Base-by-base conservation (phyloP, 148 eudicot species). In the Cornus controversa region DNA sequence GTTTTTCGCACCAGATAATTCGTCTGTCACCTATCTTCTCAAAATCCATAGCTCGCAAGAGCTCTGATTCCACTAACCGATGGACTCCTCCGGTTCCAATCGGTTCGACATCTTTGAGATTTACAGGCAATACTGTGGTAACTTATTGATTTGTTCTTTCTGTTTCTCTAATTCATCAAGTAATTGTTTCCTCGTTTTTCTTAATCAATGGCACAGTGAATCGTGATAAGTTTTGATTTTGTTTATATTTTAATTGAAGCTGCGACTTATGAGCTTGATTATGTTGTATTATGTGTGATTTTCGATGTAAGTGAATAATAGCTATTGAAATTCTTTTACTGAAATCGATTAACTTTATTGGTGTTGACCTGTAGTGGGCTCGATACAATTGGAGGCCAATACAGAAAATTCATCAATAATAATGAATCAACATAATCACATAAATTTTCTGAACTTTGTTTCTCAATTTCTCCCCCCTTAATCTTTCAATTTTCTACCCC, bases 121-220 rank as follows among this genome's bases (percentile, higher is more conserved):
- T 60, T 87, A 87, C 77, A 75, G 83, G 10, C 86, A 75, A 15
- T 87, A 80, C 68, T 82, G 84, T 36, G 90, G 90, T 87, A 73
- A 37, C 57, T 3, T 8, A 2, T 70, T 27, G 50, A 22, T 31
- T 18, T 4, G 10, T 15, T 36, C 22, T 36, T 68, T 28, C 7
- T 66, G 34, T 31, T 60, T 60, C 64, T 60, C 1, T 50, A 50
- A 45, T 45, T 45, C 50, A 45, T 45, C 50, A 8, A 31, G 50
- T 45, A 10, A 45, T 31, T 45, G 50, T 71, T 71, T 79, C 4
- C 10, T 73, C 24, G 31, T 34, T 26, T 66, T 69, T 11, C 73
- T 71, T 53, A 6, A 45, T 68, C 11, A 66, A 10, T 29, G 25
- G 4, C 16, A 3, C 1, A 25, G 9, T 27, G 9, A 9, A 53